Conservation (phyloP, 179 eudicot genomes). For the Patellifolia procumbens region DNA sequence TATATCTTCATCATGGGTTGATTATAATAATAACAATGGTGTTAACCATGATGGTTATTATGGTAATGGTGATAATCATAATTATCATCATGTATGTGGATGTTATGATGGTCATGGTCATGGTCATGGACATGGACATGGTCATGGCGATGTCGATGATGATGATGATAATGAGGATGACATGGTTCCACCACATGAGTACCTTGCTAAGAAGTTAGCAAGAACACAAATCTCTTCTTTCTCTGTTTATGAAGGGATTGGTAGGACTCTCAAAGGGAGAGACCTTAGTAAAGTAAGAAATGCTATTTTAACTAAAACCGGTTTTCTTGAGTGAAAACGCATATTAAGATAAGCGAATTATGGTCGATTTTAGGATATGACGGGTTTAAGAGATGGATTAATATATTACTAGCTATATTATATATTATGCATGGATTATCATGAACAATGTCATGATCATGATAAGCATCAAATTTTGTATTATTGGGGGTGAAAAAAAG, state of each 20-base stretch:
- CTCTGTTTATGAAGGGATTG: slow-evolving; percentile 71
- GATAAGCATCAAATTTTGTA: slow-evolving; percentile 40
- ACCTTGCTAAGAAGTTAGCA: slow-evolving; percentile 55
- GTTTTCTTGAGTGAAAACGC: slow-evolving; percentile 50
- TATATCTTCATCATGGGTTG: slow-evolving; percentile 26
- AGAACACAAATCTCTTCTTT: slow-evolving; percentile 64
- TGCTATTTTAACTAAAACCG: slow-evolving; percentile 68
- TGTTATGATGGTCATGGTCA: slow-evolving; percentile 13
- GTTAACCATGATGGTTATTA: not conserved
- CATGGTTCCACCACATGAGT: slow-evolving; percentile 76
- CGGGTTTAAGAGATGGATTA: not conserved
- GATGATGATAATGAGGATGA: slow-evolving; percentile 43
- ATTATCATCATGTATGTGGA: slow-evolving; percentile 21
- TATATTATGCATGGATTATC: slow-evolving; percentile 1
- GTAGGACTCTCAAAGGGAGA: slow-evolving; percentile 81
- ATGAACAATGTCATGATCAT: not conserved
- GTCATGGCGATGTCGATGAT: slow-evolving; percentile 24
- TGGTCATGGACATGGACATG: slow-evolving; percentile 6
- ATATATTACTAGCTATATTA: not conserved
- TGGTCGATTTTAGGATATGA: not conserved
- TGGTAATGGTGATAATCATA: slow-evolving; percentile 10
- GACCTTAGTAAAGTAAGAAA: slow-evolving; percentile 72
- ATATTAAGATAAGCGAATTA: too few species aligned
- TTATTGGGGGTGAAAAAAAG: slow-evolving; percentile 25
- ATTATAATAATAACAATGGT: slow-evolving; percentile 12